Conservation (phyloP, 495 filamentous ascomycete genomes). For the Pyrenopolyporus hunteri region DNA sequence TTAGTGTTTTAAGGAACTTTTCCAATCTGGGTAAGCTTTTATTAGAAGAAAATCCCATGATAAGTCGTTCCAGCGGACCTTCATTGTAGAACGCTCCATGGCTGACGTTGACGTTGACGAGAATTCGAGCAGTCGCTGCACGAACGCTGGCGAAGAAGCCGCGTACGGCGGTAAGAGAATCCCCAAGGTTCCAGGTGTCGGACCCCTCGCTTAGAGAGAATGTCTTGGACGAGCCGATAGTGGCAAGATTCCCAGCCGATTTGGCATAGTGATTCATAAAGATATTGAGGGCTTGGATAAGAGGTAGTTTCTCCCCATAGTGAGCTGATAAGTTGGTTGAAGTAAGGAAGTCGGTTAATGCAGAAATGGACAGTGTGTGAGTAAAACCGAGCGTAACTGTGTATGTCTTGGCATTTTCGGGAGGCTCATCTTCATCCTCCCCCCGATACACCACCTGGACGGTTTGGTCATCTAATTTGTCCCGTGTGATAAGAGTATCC, state of each 20-base stretch:
- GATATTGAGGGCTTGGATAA: constrained; percentile 49
- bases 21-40: not conserved
- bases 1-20: constrained; percentile 45
- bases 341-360: constrained; percentile 56
- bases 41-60: not conserved
- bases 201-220: constrained; percentile 25
- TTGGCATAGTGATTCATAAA: constrained; percentile 43
- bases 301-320: constrained; percentile 45
- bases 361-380: constrained; percentile 48
- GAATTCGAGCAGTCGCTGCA: constrained; percentile 59
- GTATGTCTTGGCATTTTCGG: constrained; percentile 46
- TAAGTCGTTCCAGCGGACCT: constrained; percentile 18
- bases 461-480: constrained; percentile 47
- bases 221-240: constrained; percentile 31
- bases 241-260: constrained; percentile 13
- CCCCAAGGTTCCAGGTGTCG: constrained; percentile 17
- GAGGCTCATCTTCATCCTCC: constrained; percentile 38
- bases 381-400: constrained; percentile 48
- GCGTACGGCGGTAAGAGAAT: constrained; percentile 56
- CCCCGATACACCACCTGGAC: constrained; percentile 33
- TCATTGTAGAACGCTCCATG: constrained; percentile 41
- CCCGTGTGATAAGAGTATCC: constrained; percentile 53
- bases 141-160: constrained; percentile 66
- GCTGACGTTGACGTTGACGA: constrained; percentile 58
- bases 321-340: constrained; percentile 45